Evolutionary conservation across 768 basidiomycete species (phyloP).

Genomic region (Russula sp.): DNA sequence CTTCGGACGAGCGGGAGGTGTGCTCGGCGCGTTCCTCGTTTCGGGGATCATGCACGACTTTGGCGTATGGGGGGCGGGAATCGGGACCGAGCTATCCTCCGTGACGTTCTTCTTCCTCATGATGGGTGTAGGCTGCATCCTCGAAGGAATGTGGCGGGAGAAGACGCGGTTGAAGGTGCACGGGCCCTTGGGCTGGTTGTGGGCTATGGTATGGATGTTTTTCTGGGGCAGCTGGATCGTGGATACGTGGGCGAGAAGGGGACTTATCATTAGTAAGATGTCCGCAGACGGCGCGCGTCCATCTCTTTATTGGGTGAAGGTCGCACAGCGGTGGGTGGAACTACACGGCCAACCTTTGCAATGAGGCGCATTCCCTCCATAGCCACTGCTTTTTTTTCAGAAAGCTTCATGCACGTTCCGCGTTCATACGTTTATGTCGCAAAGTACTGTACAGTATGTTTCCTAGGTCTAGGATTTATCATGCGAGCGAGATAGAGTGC

Average conservation of each 20-base stretch:
- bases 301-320: conserved; percentile 17
- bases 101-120: conserved; percentile 20
- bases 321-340: conserved; percentile 19
- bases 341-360: conserved; percentile 13
- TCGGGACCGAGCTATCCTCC: conserved; percentile 7
- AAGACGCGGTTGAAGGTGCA: conserved; percentile 14
- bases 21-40: conserved; percentile 19
- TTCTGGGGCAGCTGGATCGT: conserved; percentile 16
- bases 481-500: not conserved
- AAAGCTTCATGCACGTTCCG: not conserved
- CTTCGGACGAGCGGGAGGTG: conserved; percentile 13
- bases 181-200: conserved; percentile 16
- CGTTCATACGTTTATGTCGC: not conserved
- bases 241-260: conserved; percentile 18
- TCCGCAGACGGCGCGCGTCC: conserved; percentile 6
- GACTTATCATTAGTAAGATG: conserved; percentile 18
- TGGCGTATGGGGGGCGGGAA: conserved; percentile 15
- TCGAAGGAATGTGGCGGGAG: conserved; percentile 12
- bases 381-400: no score
- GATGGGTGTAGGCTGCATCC: conserved; percentile 14
- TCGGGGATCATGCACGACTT: conserved; percentile 22
- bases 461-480: no score
- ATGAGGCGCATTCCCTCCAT: not conserved
- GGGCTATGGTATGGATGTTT: conserved; percentile 16
- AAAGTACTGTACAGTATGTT: not conserved